Base-by-base conservation (phyloP, 208 protist species). In the Crithidia bombi region DNA sequence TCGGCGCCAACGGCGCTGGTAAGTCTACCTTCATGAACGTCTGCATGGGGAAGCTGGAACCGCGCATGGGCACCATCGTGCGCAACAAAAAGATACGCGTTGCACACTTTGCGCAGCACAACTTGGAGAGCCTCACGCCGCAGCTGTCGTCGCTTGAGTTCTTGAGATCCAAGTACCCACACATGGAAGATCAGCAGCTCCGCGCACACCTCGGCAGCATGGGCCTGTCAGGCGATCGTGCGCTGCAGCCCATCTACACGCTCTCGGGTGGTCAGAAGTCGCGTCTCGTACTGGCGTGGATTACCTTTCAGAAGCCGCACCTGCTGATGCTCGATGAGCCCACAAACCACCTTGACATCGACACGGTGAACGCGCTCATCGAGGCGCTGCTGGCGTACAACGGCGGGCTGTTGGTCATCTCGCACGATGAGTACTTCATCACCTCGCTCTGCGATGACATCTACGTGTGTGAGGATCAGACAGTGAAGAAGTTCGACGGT, bases 301-400 rank as follows among this genome's bases (percentile, higher is more conserved):
- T 99, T 50, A 98, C 95, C 2, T 98, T 95, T 52, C 83, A 78
- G 28, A 86, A 88, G 26, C 98, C 98, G 19, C 91, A 98, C 73
- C 70, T 99, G 46, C 82, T 99, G 38, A 55, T 99, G 25, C 84
- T 99, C 28, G 98, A 99, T 86, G 98, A 99, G 89, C 96, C 95
- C 23, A 98, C 95, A 1, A 99, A 98, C 78, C 97, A 98, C 73
- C 69, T 99, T 23, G 95, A 98, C 62, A 97, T 98, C 76, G 95
- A 98, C 73, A 96, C 95, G 19, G 91, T 98, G 28, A 94, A 98
- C 62, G 93, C 93, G 1, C 76, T 98, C n/a, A 94, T 97, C 57
- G 84, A 96, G 69, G 93, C 95, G 3, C 76, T 98, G 61, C 79
- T 95, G 38, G 79, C 82, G 19, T 98, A 87, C 77, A 95, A 93